Evolutionary conservation across 257 asterid species (phyloP).

Genomic region (Verbascum thapsus): DNA sequence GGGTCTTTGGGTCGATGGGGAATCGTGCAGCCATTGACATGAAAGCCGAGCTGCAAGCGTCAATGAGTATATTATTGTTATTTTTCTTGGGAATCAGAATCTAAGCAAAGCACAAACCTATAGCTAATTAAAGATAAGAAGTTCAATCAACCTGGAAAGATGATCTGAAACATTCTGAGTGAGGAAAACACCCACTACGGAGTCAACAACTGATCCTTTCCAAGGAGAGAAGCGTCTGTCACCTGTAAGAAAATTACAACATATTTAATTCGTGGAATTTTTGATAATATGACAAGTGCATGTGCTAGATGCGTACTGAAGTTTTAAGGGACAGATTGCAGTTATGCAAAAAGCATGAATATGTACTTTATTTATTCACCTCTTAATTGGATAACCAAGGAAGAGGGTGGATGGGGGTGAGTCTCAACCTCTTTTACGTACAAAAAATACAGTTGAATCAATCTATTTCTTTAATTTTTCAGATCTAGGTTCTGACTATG

Average conservation of each 20-base stretch:
- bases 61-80: slow-evolving; percentile 9
- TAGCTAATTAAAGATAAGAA: slow-evolving; percentile 16
- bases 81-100: slow-evolving; percentile 10
- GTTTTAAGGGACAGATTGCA: background rate
- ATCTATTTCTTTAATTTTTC: slow-evolving; percentile 6
- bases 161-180: slow-evolving; percentile 80
- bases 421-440: background rate
- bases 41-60: slow-evolving; percentile 69
- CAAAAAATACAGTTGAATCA: slow-evolving; percentile 4
- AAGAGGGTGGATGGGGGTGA: too few relatives aligned
- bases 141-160: slow-evolving; percentile 61
- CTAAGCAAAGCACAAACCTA: background rate
- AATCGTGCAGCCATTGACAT: slow-evolving; percentile 67
- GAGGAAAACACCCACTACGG: slow-evolving; percentile 74
- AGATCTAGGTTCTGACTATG: slow-evolving; percentile 16
- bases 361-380: slow-evolving; percentile 11
- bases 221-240: slow-evolving; percentile 71
- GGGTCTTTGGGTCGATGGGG: slow-evolving; percentile 41
- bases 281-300: slow-evolving; percentile 17
- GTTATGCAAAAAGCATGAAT: slow-evolving; percentile 12
- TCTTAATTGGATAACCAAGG: slow-evolving; percentile 15
- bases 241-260: slow-evolving; percentile 42
- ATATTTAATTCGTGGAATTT: slow-evolving; percentile 19
- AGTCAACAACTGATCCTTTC: slow-evolving; percentile 85
- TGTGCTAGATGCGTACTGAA: background rate